Conservation (phyloP, 805 yeast genomes). For the Naumovozyma castellii region DNA sequence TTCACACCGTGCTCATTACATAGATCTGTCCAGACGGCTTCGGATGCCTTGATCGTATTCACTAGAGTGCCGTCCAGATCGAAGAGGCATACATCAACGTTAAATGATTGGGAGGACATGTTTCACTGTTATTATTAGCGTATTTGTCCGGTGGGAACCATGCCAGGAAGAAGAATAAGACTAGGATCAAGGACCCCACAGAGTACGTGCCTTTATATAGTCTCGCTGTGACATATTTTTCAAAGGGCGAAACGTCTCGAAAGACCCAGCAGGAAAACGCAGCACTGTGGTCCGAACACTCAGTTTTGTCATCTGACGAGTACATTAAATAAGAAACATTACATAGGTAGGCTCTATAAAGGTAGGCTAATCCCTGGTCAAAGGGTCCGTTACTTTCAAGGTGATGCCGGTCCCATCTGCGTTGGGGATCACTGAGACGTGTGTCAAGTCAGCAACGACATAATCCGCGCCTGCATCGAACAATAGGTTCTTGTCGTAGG, state of each 20-base stretch:
- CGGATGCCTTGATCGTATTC: constrained; percentile 64
- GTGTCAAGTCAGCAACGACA: constrained; percentile 56
- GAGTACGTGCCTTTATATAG: not conserved
- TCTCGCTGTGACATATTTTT: too few species aligned
- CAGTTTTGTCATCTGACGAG: too few species aligned
- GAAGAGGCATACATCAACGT: constrained; percentile 36
- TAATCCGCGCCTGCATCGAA: constrained; percentile 68
- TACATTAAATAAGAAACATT: too few species aligned
- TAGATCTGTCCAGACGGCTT: constrained; percentile 59
- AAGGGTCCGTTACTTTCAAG: constrained; percentile 6
- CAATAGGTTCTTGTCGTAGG: constrained; percentile 54
- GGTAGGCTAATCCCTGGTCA: constrained; percentile 1
- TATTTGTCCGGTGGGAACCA: too few species aligned
- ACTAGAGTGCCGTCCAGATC: constrained; percentile 78
- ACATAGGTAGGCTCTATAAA: too few species aligned
- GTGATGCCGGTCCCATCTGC: constrained; percentile 4
- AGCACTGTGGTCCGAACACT: too few species aligned
- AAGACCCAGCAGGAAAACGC: too few species aligned
- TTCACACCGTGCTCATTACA: constrained; percentile 47
- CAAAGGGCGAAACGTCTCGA: too few species aligned
- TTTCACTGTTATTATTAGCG: not conserved
- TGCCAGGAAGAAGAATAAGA: not conserved
- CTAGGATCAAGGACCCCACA: too few species aligned
- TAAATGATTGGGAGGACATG: not conserved
- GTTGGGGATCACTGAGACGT: constrained; percentile 12